These are phyloP conservation scores for Botryotinia convoluta DNA, from an alignment of 2,329 filamentous ascomycete genomes.

Conservation along the genomic window DNA sequence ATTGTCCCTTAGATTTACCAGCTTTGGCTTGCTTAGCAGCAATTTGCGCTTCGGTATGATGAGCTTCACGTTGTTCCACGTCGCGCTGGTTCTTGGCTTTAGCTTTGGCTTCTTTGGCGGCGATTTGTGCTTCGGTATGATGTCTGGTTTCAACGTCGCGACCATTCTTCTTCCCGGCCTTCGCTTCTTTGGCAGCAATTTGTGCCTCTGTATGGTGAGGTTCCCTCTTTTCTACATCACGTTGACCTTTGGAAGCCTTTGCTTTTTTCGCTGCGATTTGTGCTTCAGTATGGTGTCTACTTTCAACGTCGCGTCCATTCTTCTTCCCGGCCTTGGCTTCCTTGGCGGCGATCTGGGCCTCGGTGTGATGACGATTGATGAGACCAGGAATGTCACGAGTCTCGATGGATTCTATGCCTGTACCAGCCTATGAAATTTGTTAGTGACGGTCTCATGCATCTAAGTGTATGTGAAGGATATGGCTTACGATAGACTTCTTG, in stretches of 20 bases:
- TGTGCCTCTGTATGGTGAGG: conserved; percentile 28
- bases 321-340: conserved; percentile 23
- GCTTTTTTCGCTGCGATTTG: conserved; percentile 31
- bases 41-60: conserved; percentile 32
- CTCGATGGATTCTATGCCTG: conserved; percentile 7
- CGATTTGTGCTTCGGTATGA: not conserved
- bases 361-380: conserved; percentile 25
- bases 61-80: not conserved
- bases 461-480: not conserved
- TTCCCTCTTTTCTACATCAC: conserved; percentile 22
- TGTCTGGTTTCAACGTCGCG: not conserved
- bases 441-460: not conserved
- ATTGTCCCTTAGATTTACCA: not conserved
- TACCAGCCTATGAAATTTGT: not conserved
- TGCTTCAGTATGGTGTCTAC: conserved; percentile 27
- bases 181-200: conserved; percentile 22
- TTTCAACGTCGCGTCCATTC: too few relatives aligned
- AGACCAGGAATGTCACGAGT: conserved; percentile 17
- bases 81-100: not conserved
- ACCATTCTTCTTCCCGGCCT: not conserved
- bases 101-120: not conserved
- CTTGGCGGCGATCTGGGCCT: conserved; percentile 30
- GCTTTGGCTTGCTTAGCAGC: conserved; percentile 28
- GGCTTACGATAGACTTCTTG: conserved; percentile 24
- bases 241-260: conserved; percentile 17